These are phyloP conservation scores for Cercophora scortea DNA, from an alignment of 495 filamentous ascomycete genomes.

Conservation along the genomic window DNA sequence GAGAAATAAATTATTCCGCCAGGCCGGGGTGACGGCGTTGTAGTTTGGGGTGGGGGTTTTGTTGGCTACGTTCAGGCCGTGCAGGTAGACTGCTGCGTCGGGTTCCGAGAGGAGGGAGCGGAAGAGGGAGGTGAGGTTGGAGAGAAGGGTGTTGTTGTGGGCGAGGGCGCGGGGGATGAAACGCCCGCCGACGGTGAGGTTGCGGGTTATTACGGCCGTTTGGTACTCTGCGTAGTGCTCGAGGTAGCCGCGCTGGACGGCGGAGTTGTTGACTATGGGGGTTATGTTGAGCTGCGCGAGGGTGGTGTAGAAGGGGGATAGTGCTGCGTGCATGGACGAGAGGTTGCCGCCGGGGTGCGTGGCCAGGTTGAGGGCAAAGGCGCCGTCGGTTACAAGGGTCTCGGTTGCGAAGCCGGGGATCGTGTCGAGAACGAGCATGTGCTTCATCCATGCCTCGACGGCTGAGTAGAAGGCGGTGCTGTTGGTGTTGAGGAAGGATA, in stretches of 20 bases:
- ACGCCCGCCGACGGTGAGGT: constrained; percentile 21
- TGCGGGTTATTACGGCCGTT: neutral
- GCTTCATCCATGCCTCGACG: constrained; percentile 26
- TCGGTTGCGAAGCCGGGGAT: constrained; percentile 26
- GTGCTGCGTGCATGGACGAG: constrained; percentile 8
- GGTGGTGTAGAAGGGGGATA: constrained; percentile 18
- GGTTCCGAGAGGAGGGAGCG: constrained; percentile 32
- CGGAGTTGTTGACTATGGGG: constrained; percentile 17
- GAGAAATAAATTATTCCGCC: constrained; percentile 38
- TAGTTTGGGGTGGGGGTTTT: constrained; percentile 25
- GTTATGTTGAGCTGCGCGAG: constrained; percentile 19
- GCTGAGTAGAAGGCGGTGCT: constrained; percentile 35
- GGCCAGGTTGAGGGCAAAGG: constrained; percentile 31
- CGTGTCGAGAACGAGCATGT: constrained; percentile 10
- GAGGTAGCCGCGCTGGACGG: constrained; percentile 2
- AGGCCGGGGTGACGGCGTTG: constrained; percentile 51
- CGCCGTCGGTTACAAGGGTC: constrained; percentile 32
- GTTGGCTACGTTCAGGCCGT: constrained; percentile 15
- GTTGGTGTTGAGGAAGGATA: constrained; percentile 13
- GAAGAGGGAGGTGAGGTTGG: constrained; percentile 32
- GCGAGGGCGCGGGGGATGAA: constrained; percentile 43
- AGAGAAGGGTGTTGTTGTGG: constrained; percentile 28
- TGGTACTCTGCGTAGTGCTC: neutral
- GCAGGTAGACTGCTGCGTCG: constrained; percentile 31
- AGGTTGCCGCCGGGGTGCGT: constrained; percentile 19